A percentile compares a stretch with the other conserved stretches of the same genome.
phyloP scores from a whole-genome alignment of 345 rosid genomes.

The Sisymbrium altissimum region DNA sequence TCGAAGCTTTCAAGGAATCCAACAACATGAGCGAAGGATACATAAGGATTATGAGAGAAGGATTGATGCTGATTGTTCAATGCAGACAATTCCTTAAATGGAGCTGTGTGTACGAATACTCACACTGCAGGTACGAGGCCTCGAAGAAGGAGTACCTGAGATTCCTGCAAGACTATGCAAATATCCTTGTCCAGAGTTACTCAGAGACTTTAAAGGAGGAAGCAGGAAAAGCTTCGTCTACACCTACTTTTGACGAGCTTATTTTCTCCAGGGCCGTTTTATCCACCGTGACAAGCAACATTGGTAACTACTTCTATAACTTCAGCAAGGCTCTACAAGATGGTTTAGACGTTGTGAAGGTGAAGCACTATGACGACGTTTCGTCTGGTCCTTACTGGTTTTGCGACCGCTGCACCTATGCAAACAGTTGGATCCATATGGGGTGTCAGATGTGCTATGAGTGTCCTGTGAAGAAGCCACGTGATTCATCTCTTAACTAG shows the following conservation, averaged over 20 bases:
- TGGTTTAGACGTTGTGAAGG: slow-evolving; percentile 20
- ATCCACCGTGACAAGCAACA: background rate
- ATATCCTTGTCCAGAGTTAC: background rate
- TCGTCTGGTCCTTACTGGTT: background rate
- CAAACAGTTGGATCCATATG: background rate
- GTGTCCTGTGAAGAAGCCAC: too few relatives aligned
- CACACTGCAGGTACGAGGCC: background rate
- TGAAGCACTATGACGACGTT: background rate
- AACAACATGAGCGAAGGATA: background rate
- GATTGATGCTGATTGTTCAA: slow-evolving; percentile 16
- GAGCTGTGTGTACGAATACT: slow-evolving; percentile 18
- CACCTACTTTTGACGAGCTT: background rate
- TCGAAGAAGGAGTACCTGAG: slow-evolving; percentile 20
- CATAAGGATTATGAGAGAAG: background rate
- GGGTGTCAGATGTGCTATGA: slow-evolving; percentile 24
- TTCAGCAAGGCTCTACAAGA: slow-evolving; percentile 13
- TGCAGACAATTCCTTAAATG: slow-evolving; percentile 19
- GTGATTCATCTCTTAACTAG: background rate
- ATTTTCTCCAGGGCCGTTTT: background rate
- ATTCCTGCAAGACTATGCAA: background rate
- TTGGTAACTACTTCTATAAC: slow-evolving; percentile 20
- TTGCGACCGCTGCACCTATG: slow-evolving; percentile 25
- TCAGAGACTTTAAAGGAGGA: background rate
- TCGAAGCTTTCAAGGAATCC: background rate
- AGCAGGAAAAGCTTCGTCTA: background rate